These are phyloP conservation scores for Digitaria exilis DNA, from an alignment of 202 grass and related monocot species.

Conservation along the genomic window DNA sequence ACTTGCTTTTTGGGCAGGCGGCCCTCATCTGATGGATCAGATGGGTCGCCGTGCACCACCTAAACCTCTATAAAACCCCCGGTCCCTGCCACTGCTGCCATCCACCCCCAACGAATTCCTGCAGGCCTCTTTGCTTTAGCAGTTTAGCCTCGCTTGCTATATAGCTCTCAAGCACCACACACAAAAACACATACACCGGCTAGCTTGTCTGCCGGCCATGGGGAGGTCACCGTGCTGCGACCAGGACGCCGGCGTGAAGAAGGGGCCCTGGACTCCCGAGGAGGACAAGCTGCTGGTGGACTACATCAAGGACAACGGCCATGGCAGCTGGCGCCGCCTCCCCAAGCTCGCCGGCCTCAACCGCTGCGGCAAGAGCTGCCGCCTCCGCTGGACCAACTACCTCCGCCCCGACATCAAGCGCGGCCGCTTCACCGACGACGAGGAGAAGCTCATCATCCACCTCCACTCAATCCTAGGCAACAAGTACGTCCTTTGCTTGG, in stretches of 20 bases:
- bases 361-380: slow-evolving; percentile 98
- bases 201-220: no score
- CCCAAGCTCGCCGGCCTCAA: slow-evolving; percentile 87
- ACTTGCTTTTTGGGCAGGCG: slow-evolving; percentile 55
- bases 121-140: neutral
- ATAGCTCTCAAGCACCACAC: no score
- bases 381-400: slow-evolving; percentile 99
- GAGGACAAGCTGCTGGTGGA: slow-evolving; percentile 71
- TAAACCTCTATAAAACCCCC: slow-evolving; percentile 69
- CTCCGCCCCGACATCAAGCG: slow-evolving; percentile 94
- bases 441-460: slow-evolving; percentile 90
- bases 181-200: no score
- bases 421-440: slow-evolving; percentile 74
- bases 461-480: slow-evolving; percentile 88
- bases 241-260: slow-evolving; percentile 76
- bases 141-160: no score
- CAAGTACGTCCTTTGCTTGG: slow-evolving; percentile 47
- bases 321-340: slow-evolving; percentile 84
- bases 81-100: neutral
- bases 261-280: slow-evolving; percentile 84
- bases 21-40: no score
- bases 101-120: slow-evolving; percentile 36
- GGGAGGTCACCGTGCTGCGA: slow-evolving; percentile 86
- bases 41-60: no score
- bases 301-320: slow-evolving; percentile 69